phyloP scores from a whole-genome alignment of 2,329 filamentous ascomycete species.

The Aspergillus transmontanensis region DNA sequence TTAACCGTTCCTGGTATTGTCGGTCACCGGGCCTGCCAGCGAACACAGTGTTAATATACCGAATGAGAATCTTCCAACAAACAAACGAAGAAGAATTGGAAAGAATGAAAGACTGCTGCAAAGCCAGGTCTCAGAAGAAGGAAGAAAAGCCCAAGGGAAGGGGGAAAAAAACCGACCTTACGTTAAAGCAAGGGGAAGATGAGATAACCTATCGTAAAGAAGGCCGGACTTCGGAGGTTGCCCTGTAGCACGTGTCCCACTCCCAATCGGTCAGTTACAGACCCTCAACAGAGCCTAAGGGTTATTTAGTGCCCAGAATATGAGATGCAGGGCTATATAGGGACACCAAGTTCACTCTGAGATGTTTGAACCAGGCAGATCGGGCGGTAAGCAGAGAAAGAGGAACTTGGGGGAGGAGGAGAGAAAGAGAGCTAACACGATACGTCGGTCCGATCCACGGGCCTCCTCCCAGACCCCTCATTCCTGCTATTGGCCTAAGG shows the following conservation, averaged over 20 bases:
- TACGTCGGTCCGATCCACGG: conserved; percentile 5
- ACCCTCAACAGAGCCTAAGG: neutral
- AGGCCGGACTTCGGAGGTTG: conserved; percentile 31
- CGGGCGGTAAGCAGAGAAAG: neutral
- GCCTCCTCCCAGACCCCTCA: neutral
- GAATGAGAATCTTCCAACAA: neutral
- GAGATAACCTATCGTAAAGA: conserved; percentile 7
- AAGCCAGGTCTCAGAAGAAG: neutral
- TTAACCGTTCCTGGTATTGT: conserved; percentile 1
- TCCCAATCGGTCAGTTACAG: conserved; percentile 7
- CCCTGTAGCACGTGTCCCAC: conserved; percentile 28
- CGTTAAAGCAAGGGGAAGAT: conserved; percentile 4
- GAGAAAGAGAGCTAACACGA: neutral
- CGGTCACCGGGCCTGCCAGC: conserved; percentile 13
- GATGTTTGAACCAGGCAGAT: neutral
- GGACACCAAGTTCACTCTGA: no score
- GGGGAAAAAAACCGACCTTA: neutral
- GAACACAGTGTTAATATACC: conserved; percentile 3
- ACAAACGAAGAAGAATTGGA: neutral
- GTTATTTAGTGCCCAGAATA: neutral
- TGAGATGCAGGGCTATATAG: neutral
- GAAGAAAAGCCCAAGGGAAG: conserved; percentile 7
- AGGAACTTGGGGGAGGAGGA: neutral
- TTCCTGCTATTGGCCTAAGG: neutral
- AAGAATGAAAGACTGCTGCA: neutral